phyloP scores from a whole-genome alignment of 306 rosid genomes.

The Quercus parvula region DNA sequence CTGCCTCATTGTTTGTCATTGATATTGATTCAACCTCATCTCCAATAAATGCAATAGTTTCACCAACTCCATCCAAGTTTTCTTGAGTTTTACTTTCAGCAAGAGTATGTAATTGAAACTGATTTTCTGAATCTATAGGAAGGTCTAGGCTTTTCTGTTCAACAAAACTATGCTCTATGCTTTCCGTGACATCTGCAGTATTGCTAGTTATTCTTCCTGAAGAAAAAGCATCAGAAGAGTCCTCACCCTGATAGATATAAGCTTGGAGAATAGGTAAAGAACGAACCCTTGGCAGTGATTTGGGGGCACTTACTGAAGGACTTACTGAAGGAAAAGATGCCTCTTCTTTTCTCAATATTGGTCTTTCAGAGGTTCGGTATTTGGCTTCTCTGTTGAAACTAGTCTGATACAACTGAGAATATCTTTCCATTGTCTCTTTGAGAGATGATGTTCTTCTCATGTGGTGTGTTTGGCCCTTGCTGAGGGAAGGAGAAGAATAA shows the following conservation, averaged over 20 bases:
- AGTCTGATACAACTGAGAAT: conserved; percentile 57
- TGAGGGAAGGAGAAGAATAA: conserved; percentile 21
- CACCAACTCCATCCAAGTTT: conserved; percentile 16
- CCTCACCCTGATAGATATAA: conserved; percentile 38
- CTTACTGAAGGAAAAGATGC: conserved; percentile 12
- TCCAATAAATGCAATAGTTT: conserved; percentile 1
- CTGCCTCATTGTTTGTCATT: conserved; percentile 20
- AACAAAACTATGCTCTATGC: conserved; percentile 12
- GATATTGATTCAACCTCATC: conserved; percentile 29
- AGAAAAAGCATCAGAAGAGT: conserved; percentile 26
- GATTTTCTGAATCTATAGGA: conserved; percentile 18
- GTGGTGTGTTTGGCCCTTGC: conserved; percentile 14
- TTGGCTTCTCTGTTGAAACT: conserved; percentile 41
- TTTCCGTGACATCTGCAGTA: conserved; percentile 7
- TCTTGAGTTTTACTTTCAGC: conserved; percentile 24
- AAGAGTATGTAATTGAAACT: neutral
- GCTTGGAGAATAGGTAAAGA: conserved; percentile 61
- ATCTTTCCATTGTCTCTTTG: conserved; percentile 44
- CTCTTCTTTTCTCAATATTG: conserved; percentile 33
- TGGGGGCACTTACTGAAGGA: conserved; percentile 19
- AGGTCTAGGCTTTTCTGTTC: conserved; percentile 13
- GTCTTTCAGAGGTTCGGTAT: conserved; percentile 27
- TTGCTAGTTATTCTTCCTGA: conserved; percentile 19
- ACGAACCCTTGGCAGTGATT: conserved; percentile 49
- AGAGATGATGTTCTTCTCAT: conserved; percentile 61